phyloP scores from a whole-genome alignment of 23 red algal species.

The Gracilaria caudata region DNA sequence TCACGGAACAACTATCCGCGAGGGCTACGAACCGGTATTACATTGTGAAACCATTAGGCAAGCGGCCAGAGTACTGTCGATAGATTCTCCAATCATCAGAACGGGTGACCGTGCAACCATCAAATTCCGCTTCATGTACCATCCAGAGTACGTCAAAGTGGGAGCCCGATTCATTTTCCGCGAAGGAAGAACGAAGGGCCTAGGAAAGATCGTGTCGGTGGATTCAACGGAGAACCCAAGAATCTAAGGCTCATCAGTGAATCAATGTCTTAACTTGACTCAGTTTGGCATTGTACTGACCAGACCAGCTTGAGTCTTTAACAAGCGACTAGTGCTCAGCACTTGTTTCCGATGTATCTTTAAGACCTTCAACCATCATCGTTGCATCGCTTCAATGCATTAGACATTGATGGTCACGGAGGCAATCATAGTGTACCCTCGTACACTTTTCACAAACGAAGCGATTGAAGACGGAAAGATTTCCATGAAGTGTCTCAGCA shows the following conservation, averaged over 20 bases:
- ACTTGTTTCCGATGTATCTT: conserved; percentile 3
- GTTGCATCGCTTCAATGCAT: neutral
- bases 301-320: neutral
- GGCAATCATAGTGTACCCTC: neutral
- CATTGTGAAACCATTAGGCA: conserved; percentile 94
- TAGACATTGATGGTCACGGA: neutral
- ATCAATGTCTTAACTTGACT: neutral
- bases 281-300: neutral
- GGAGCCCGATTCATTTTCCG: conserved; percentile 95
- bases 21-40: conserved; percentile 92
- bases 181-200: conserved; percentile 96
- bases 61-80: conserved; percentile 88
- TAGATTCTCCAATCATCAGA: conserved; percentile 90
- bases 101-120: conserved; percentile 91
- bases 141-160: conserved; percentile 88
- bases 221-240: conserved; percentile 1
- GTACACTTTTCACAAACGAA: neutral
- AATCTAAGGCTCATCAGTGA: neutral
- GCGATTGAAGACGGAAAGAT: neutral
- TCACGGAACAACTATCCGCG: conserved; percentile 89
- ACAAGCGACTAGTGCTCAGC: neutral
- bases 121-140: conserved; percentile 97
- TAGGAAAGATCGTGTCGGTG: conserved; percentile 80
- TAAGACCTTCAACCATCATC: neutral
- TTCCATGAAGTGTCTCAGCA: too few species aligned